Evolutionary conservation across 208 protist species (phyloP).

Genomic region (Wallacemonas sp.): DNA sequence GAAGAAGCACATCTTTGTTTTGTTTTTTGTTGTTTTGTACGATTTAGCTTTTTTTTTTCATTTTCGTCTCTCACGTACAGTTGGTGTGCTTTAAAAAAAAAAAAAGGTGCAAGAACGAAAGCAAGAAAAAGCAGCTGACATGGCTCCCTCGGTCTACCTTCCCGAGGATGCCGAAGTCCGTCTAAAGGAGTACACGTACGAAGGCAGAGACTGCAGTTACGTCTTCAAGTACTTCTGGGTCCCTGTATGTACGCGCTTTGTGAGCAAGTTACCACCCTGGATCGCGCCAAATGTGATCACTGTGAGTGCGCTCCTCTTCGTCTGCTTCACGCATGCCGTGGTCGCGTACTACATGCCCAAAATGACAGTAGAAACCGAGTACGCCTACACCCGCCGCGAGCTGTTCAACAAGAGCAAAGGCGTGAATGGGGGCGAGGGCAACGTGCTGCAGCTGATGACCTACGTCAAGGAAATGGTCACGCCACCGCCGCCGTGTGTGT

Average conservation of each 20-base stretch:
- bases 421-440: background rate
- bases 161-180: slow-evolving; percentile 38
- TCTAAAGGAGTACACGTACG: slow-evolving; percentile 61
- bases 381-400: slow-evolving; percentile 18
- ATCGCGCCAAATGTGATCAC: slow-evolving; percentile 88
- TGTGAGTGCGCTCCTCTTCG: slow-evolving; percentile 66
- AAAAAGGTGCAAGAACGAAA: slow-evolving; percentile 9
- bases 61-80: no score
- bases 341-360: slow-evolving; percentile 74
- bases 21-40: no score
- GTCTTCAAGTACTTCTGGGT: slow-evolving; percentile 79
- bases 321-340: slow-evolving; percentile 57
- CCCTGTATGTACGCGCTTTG: slow-evolving; percentile 43
- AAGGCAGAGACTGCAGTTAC: slow-evolving; percentile 71
- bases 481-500: slow-evolving; percentile 68
- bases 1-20: no score
- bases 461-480: slow-evolving; percentile 29
- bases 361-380: slow-evolving; percentile 39
- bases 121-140: background rate
- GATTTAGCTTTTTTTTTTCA: no score
- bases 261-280: slow-evolving; percentile 68
- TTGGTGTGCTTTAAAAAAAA: no score
- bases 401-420: slow-evolving; percentile 10
- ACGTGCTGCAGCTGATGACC: slow-evolving; percentile 7
- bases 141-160: slow-evolving; percentile 31